These are phyloP conservation scores for Chytriomyces confervae DNA, from an alignment of 192 early-diverging fungal species.

Conservation along the genomic window DNA sequence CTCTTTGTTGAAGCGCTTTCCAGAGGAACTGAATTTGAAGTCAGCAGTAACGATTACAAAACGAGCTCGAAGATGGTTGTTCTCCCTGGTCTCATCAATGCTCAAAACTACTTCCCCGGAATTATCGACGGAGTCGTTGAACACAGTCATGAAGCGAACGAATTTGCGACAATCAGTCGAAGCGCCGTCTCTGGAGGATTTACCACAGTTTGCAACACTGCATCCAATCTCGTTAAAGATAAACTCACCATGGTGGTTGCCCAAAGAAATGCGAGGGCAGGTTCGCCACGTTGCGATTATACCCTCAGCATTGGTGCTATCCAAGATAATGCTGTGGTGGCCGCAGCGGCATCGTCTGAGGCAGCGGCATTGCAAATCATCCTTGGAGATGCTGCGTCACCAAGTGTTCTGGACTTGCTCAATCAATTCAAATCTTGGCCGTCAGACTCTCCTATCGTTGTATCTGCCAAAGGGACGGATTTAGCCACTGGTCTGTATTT, in stretches of 20 bases:
- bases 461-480: constrained; percentile 84
- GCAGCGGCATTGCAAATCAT: constrained; percentile 65
- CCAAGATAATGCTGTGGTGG: constrained; percentile 61
- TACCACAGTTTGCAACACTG: constrained; percentile 78
- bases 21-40: constrained; percentile 72
- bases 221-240: constrained; percentile 61
- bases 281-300: constrained; percentile 73
- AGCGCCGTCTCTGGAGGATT: constrained; percentile 86
- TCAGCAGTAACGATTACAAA: constrained; percentile 88
- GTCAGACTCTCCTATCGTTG: constrained; percentile 71
- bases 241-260: constrained; percentile 61
- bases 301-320: constrained; percentile 70
- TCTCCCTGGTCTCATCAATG: constrained; percentile 88
- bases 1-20: constrained; percentile 95
- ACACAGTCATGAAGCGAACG: constrained; percentile 36
- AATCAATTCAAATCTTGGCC: constrained; percentile 86
- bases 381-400: constrained; percentile 57
- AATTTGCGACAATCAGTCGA: constrained; percentile 70
- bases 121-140: constrained; percentile 46
- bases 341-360: constrained; percentile 50
- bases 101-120: constrained; percentile 69
- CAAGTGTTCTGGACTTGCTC: constrained; percentile 63
- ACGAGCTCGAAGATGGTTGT: constrained; percentile 82
- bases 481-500: constrained; percentile 88
- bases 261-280: constrained; percentile 48